Evolutionary conservation across 1,139 yeast species (phyloP).

Genomic region (Spathaspora sp.): DNA sequence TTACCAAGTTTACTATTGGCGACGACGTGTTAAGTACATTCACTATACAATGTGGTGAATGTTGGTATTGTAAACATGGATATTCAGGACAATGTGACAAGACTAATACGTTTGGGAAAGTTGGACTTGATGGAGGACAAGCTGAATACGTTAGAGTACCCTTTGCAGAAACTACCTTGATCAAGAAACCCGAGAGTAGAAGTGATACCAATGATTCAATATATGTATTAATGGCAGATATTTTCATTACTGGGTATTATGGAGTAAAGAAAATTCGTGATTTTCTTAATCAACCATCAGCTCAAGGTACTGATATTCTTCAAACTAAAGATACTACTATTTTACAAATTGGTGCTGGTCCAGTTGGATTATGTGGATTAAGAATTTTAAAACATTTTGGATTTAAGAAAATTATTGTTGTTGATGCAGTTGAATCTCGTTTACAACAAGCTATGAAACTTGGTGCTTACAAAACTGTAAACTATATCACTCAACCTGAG

Average conservation of each 20-base stretch:
- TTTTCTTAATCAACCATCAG: conserved; percentile 27
- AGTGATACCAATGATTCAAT: conserved; percentile 39
- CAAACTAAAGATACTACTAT: conserved; percentile 35
- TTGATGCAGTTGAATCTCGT: conserved; percentile 51
- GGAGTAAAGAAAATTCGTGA: conserved; percentile 53
- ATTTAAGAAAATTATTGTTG: conserved; percentile 45
- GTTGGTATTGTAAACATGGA: conserved; percentile 56
- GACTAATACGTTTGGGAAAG: conserved; percentile 56
- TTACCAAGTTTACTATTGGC: conserved; percentile 37
- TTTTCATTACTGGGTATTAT: conserved; percentile 64
- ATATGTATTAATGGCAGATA: conserved; percentile 63
- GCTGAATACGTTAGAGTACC: conserved; percentile 63
- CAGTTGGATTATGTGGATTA: conserved; percentile 61
- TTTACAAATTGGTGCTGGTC: conserved; percentile 63
- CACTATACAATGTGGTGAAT: conserved; percentile 55
- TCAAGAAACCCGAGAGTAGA: conserved; percentile 35
- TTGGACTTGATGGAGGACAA: conserved; percentile 57
- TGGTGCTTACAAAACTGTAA: conserved; percentile 45
- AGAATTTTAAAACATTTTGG: conserved; percentile 48
- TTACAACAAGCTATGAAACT: conserved; percentile 43
- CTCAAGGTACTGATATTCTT: conserved; percentile 15
- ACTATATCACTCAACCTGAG: conserved; percentile 38
- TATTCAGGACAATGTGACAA: conserved; percentile 51
- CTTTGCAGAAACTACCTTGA: conserved; percentile 51
- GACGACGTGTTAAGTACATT: conserved; percentile 52